Evolutionary conservation across 2,329 filamentous ascomycete genomes (phyloP), one percentile per base, ranked within the genome.

Genomic region (Metarhizium sp.): DNA sequence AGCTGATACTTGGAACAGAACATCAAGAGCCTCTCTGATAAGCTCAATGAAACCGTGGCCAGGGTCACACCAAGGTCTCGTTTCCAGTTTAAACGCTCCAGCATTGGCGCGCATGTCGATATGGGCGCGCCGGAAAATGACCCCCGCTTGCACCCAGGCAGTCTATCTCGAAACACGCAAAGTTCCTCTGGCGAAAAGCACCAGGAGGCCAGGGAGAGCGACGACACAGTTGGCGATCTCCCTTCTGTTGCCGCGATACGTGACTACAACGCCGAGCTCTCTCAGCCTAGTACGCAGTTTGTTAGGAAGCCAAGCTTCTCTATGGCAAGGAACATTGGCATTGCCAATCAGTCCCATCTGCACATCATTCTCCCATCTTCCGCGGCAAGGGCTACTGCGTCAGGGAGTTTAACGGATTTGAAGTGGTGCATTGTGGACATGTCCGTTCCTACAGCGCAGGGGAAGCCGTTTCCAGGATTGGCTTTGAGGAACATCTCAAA

Each of bases 21-120:
- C 25, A 84, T 96, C 70, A 95, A 94, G 75, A 79, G 80, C 16
- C 75, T 96, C 14, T 86, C 86, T 18, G 88, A 92, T 55, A 90
- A 88, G 64, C 77, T 96, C 29, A 85, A 88, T 62, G 80, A 85
- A 57, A 85, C 83, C 7, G 81, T 85, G 16, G 78, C 82, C 43
- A 80, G 79, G 25, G 80, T 90, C 53, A 82, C 83, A 0, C 90
- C 91, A 7, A 88, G 86, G 61, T 81, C 85, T 11, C 90, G 90
- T 59, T 96, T 96, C 71, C 82, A 87, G 54, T 96, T 96, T 77
- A 95, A 75, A 62, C 61, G 66, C 58, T 52, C 61, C 55, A 54
- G 62, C 53, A 43, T 55, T 45, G 61, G 64, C 32, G 43, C 60
- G 18, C 69, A 71, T 57, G 72, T 78, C 16, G 71, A 73, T 53